phyloP scores from a whole-genome alignment of 331 rosid species.

The Cydonia oblonga region DNA sequence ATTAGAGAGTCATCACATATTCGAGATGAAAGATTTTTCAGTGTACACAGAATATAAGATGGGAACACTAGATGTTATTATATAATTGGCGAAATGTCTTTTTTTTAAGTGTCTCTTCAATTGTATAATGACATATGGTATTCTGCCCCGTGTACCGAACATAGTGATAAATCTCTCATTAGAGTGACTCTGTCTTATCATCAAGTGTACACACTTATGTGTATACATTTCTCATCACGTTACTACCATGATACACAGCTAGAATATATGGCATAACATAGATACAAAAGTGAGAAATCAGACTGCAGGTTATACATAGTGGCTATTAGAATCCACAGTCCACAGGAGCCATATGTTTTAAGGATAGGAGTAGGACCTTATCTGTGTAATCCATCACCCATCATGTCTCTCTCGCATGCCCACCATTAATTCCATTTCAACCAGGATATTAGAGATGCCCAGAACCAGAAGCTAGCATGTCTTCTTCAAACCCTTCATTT shows the following conservation, averaged over 20 bases:
- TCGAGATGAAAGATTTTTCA: too few species aligned
- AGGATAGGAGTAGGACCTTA: conserved; percentile 39
- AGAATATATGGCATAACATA: background rate
- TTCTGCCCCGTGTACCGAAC: fast-evolving
- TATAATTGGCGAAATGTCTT: fast-evolving
- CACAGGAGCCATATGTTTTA: conserved; percentile 27
- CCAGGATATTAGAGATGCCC: background rate
- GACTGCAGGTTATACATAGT: background rate
- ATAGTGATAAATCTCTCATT: too few species aligned
- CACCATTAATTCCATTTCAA: conserved; percentile 26
- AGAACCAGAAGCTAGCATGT: background rate
- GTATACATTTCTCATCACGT: too few species aligned
- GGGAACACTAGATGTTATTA: too few species aligned
- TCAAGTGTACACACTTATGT: too few species aligned
- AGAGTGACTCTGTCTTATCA: too few species aligned
- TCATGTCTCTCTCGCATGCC: background rate
- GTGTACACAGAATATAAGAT: fast-evolving
- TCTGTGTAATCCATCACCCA: conserved; percentile 27
- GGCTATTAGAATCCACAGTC: conserved; percentile 23
- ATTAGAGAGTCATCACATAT: too few species aligned
- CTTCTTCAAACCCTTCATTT: background rate
- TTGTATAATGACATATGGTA: too few species aligned
- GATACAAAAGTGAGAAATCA: background rate
- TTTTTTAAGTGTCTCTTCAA: too few species aligned
- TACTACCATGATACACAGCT: too few species aligned